These are phyloP conservation scores for Crithidia thermophila DNA, from an alignment of 208 protist genomes.

Conservation along the genomic window DNA sequence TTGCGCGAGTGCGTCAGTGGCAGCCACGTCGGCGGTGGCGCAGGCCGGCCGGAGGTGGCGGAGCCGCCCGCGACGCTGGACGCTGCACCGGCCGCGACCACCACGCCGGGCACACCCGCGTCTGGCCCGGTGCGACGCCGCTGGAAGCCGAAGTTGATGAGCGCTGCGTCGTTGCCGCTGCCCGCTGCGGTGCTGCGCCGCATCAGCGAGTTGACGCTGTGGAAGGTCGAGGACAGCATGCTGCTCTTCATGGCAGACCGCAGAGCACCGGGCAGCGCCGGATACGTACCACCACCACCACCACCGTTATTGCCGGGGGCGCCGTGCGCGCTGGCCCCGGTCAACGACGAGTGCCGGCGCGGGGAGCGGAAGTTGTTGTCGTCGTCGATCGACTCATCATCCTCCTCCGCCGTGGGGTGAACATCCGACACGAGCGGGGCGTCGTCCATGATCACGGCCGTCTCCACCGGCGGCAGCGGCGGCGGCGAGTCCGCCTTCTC, in stretches of 20 bases:
- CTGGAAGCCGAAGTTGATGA: background rate
- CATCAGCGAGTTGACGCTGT: background rate
- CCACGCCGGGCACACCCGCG: too few relatives aligned
- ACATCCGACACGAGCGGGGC: background rate
- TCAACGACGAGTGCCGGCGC: too few relatives aligned
- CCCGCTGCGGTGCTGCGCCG: background rate
- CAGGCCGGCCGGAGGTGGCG: too few relatives aligned
- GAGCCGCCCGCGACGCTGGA: too few relatives aligned
- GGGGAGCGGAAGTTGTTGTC: background rate
- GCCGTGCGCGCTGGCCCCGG: too few relatives aligned
- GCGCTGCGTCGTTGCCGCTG: slow-evolving; percentile 7
- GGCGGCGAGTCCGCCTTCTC: slow-evolving; percentile 1
- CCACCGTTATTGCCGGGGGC: too few relatives aligned
- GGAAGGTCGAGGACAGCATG: background rate
- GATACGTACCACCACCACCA: too few relatives aligned
- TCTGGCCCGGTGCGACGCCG: background rate
- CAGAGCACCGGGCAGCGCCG: too few relatives aligned
- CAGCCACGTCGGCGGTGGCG: slow-evolving; percentile 8
- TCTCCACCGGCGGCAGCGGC: background rate
- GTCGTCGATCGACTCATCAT: slow-evolving; percentile 1
- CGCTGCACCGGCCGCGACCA: too few relatives aligned
- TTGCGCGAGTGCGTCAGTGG: background rate
- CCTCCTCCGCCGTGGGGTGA: background rate
- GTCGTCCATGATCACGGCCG: slow-evolving; percentile 4
- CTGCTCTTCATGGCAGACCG: background rate